Evolutionary conservation across 208 protist species (phyloP).

Genomic region (Crithidia brevicula): DNA sequence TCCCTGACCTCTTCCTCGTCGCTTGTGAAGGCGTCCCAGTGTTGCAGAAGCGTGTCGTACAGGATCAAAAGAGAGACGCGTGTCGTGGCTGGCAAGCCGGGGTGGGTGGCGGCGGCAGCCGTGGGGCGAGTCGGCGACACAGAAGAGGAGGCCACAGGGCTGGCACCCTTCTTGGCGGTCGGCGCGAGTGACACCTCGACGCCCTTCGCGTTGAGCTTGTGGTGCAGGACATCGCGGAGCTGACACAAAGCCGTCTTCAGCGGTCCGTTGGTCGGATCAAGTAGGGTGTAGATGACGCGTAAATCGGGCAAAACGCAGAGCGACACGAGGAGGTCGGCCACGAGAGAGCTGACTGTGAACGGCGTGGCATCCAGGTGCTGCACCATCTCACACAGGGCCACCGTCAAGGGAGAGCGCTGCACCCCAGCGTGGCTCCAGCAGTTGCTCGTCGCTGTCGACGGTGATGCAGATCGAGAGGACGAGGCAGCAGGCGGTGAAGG

Average conservation of each 20-base stretch:
- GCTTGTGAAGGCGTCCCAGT: constrained; percentile 26
- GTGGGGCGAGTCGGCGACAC: background rate
- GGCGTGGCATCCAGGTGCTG: constrained; percentile 42
- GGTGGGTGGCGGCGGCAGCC: background rate
- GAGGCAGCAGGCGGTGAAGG: background rate
- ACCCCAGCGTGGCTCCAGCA: constrained; percentile 57
- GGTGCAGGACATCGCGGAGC: constrained; percentile 31
- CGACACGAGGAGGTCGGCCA: constrained; percentile 51
- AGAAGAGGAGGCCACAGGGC: constrained; percentile 29
- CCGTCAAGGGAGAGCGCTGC: constrained; percentile 41
- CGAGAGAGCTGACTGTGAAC: constrained; percentile 40
- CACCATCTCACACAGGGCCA: constrained; percentile 53
- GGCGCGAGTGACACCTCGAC: constrained; percentile 21
- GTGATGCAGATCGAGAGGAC: too few relatives aligned
- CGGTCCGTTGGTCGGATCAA: constrained; percentile 56
- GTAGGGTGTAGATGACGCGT: constrained; percentile 72
- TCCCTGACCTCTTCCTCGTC: background rate
- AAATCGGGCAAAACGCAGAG: constrained; percentile 67
- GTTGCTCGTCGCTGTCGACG: constrained; percentile 15
- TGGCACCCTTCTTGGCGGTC: constrained; percentile 15
- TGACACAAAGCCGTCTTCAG: constrained; percentile 46
- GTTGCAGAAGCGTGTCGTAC: constrained; percentile 34
- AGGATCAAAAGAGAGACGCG: constrained; percentile 19
- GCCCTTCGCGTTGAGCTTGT: constrained; percentile 27
- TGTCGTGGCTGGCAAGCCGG: background rate